Evolutionary conservation across 257 asterid species (phyloP).

Genomic region (Anisodus tanguticus): DNA sequence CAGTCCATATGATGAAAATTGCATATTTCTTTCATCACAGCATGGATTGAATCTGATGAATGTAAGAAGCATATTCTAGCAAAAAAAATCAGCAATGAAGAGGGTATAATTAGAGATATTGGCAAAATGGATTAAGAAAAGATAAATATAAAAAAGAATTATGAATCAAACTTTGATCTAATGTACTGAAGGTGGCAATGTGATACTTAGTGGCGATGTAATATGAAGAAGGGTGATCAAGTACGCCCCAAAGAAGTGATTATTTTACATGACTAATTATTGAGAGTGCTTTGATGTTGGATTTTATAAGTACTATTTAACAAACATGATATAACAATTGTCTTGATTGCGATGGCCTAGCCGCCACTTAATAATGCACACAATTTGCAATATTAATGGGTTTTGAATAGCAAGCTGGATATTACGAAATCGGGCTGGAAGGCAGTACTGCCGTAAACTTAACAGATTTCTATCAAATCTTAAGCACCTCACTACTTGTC

Average conservation of each 20-base stretch:
- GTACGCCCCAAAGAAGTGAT: neutral
- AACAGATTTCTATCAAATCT: too few species aligned
- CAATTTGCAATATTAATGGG: neutral
- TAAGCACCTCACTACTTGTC: too few species aligned
- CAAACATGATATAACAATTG: neutral
- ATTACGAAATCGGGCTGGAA: neutral
- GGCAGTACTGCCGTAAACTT: too few species aligned
- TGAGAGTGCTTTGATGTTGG: neutral
- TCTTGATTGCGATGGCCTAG: neutral
- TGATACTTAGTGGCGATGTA: neutral
- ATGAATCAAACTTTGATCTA: neutral
- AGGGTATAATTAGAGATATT: neutral
- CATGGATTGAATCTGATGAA: neutral
- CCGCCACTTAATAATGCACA: neutral
- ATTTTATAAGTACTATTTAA: neutral
- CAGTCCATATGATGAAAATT: neutral
- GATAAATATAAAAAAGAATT: neutral
- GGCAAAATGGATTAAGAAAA: neutral
- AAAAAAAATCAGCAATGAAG: neutral
- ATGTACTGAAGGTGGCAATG: neutral
- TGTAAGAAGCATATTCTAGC: neutral
- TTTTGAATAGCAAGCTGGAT: conserved; percentile 8
- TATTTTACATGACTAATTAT: neutral
- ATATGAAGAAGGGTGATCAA: neutral
- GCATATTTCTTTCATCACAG: neutral